A percentile compares a stretch with the other conserved stretches of the same genome.
phyloP scores from a whole-genome alignment of 2,329 filamentous ascomycete species.

The Xylogone sp. region DNA sequence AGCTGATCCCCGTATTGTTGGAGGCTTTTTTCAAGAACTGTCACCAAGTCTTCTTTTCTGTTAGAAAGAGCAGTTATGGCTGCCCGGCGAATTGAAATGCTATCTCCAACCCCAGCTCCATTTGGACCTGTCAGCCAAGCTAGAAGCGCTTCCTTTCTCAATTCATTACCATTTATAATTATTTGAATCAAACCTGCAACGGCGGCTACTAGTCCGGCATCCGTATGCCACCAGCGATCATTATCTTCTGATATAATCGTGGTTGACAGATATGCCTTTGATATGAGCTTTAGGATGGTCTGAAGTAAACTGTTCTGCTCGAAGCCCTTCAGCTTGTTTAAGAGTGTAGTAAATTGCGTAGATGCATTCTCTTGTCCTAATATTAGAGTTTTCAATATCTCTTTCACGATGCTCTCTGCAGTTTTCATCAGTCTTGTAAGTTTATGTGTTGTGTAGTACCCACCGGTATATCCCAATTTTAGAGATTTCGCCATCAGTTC shows the following conservation, averaged over 20 bases:
- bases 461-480: conserved; percentile 27
- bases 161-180: conserved; percentile 43
- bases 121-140: conserved; percentile 63
- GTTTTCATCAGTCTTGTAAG: conserved; percentile 6
- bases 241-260: conserved; percentile 20
- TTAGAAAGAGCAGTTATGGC: conserved; percentile 54
- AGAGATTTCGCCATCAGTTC: conserved; percentile 26
- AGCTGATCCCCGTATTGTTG: conserved; percentile 78
- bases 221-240: conserved; percentile 26
- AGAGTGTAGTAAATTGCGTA: conserved; percentile 17
- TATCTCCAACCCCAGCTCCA: conserved; percentile 61
- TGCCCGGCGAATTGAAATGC: conserved; percentile 63
- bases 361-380: conserved; percentile 15
- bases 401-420: conserved; percentile 21
- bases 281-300: conserved; percentile 20
- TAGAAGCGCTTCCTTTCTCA: conserved; percentile 50
- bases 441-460: neutral
- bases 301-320: conserved; percentile 27
- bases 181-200: conserved; percentile 52
- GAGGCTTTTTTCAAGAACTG: conserved; percentile 64
- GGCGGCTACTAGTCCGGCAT: conserved; percentile 45
- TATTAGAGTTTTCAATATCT: conserved; percentile 18
- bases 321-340: conserved; percentile 18
- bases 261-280: conserved; percentile 19
- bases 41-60: conserved; percentile 47